A percentile compares a stretch with the other conserved stretches of the same genome.
Conservation (phyloP, 179 eudicot genomes). For the Drosera spatulata region DNA sequence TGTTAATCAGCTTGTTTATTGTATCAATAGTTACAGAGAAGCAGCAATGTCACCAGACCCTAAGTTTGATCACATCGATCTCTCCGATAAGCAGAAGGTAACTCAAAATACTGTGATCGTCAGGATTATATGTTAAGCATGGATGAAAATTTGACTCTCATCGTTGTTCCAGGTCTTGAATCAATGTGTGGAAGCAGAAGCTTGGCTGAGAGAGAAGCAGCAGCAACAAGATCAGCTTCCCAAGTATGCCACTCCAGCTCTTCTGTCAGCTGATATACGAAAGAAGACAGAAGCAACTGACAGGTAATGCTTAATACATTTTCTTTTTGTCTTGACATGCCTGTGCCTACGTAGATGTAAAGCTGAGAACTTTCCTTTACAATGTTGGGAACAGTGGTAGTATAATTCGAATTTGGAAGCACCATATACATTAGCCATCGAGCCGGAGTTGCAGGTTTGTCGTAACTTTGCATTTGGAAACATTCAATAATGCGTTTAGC, state of each 20-base stretch:
- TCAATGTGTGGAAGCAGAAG: conserved; percentile 65
- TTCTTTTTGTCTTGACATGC: too few relatives aligned
- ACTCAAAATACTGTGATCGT: too few relatives aligned
- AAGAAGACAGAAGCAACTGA: conserved; percentile 69
- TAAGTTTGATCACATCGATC: conserved; percentile 81
- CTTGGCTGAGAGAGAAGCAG: conserved; percentile 76
- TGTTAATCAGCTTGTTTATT: conserved; percentile 36
- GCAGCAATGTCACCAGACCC: conserved; percentile 66
- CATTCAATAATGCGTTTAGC: too few relatives aligned
- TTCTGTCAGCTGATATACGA: conserved; percentile 55
- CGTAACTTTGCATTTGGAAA: too few relatives aligned
- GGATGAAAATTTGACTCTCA: not conserved
- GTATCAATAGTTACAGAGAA: conserved; percentile 60
- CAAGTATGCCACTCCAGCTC: conserved; percentile 48
- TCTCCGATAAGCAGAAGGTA: conserved; percentile 76
- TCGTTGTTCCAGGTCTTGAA: conserved; percentile 39
- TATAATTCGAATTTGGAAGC: too few relatives aligned
- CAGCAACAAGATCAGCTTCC: conserved; percentile 75
- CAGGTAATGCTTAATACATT: conserved; percentile 27
- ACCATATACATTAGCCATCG: too few relatives aligned
- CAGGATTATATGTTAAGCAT: too few relatives aligned
- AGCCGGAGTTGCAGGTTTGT: too few relatives aligned
- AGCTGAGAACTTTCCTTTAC: too few relatives aligned
- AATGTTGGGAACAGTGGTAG: too few relatives aligned
- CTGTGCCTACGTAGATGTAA: too few relatives aligned